A percentile compares a stretch with the other conserved stretches of the same genome.
phyloP scores from a whole-genome alignment of 192 early-diverging fungal genomes.

The Gaertneriomyces sp. region DNA sequence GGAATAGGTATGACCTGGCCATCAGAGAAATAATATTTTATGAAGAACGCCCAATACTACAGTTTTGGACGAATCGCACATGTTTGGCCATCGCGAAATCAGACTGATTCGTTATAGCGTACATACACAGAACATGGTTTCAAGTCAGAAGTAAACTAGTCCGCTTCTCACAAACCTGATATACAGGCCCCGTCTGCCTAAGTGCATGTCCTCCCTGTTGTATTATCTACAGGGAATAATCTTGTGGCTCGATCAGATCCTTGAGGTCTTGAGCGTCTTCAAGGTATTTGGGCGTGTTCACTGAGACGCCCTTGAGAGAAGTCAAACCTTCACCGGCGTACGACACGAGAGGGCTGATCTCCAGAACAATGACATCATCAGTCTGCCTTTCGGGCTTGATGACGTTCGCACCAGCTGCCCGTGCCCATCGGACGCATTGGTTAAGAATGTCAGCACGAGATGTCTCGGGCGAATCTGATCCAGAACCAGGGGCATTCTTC shows the following conservation, averaged over 20 bases:
- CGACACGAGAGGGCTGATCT: slow-evolving; percentile 84
- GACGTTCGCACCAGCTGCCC: slow-evolving; percentile 79
- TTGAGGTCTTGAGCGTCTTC: slow-evolving; percentile 8
- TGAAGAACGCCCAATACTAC: too few species aligned
- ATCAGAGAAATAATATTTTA: too few species aligned
- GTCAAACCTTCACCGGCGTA: slow-evolving; percentile 94
- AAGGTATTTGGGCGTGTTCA: slow-evolving; percentile 53
- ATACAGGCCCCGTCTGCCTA: too few species aligned
- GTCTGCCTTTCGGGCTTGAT: slow-evolving; percentile 39
- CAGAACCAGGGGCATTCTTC: slow-evolving; percentile 91
- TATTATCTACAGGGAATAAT: too few species aligned
- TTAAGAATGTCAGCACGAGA: slow-evolving; percentile 81
- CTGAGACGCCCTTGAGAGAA: slow-evolving; percentile 63
- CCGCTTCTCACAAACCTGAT: too few species aligned
- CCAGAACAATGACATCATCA: slow-evolving; percentile 57
- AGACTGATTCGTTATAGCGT: too few species aligned
- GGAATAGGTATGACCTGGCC: too few species aligned
- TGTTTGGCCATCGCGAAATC: too few species aligned
- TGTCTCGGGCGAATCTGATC: slow-evolving; percentile 86
- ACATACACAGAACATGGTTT: too few species aligned
- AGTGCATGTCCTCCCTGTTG: too few species aligned
- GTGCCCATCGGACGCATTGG: slow-evolving; percentile 84
- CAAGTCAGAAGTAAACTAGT: too few species aligned
- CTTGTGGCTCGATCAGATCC: neutral
- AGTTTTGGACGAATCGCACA: too few species aligned